Evolutionary conservation across 805 yeast species (phyloP), one percentile per base, ranked within the genome.

Genomic region (Candida hispaniensis): DNA sequence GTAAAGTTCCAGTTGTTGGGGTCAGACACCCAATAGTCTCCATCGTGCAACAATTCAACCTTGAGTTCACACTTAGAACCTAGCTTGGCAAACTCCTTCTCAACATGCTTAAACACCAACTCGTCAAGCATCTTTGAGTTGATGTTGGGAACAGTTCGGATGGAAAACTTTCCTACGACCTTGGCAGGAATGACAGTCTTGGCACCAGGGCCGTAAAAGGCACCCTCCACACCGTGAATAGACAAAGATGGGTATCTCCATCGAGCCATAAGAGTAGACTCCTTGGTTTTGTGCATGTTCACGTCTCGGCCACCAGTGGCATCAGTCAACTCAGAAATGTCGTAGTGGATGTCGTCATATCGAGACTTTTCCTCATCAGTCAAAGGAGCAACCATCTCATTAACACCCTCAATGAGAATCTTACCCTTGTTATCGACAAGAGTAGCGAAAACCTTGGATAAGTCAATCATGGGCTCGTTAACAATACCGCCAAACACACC

Each of bases 231-330:
- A 47, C 99, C 99, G 60, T 91, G 99, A 46, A 91, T 59, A 2
- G 97, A 86, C 50, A 91, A 67, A 6, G 97, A 83, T 39, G 99
- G 99, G 63, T 68, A 85, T 69, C 99, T 79, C 99, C 99, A 91
- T 71, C 98, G 76, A 60, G 86, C 96, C 79, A 85, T 88, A 51
- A 91, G 70, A 6, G 38, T 34, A 41, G 93, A 85, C 41, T 76
- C 78, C 62, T 83, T 75, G 61, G 83, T 81, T 56, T 69, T 68
- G 44, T 73, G 67, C 63, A 76, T 77, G 41, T 86, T 66, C 21
- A 85, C 73, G 28, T 95, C 85, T 44, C 82, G 56, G 6, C 95
- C 77, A 34, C 97, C 96, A 12, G 88, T 67, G 30, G 96, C 94
- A 13, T 71, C 74, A 54, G 86, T 80, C 56, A 91, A 71, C 48